phyloP scores from a whole-genome alignment of 441 rosid genomes.

The Bruguiera hainesii region DNA sequence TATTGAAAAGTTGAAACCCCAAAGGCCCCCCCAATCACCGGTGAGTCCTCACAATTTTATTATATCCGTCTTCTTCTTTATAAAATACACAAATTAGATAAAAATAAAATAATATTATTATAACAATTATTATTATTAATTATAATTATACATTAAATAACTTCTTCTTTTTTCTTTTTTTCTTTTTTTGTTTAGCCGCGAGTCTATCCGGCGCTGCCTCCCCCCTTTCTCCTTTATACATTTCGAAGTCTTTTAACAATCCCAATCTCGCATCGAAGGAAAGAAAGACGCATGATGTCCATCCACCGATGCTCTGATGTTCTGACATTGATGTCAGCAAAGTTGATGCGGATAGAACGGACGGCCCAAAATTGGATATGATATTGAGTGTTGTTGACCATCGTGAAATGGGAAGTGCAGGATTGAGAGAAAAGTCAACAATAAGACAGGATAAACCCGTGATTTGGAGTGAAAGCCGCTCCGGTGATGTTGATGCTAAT shows the following conservation, averaged over 20 bases:
- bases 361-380: slow-evolving; percentile 7
- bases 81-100: too few relatives aligned
- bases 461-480: too few relatives aligned
- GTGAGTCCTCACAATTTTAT: background rate
- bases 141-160: too few relatives aligned
- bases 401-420: background rate
- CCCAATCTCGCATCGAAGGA: background rate
- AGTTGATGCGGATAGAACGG: background rate
- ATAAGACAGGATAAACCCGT: background rate
- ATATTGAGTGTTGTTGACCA: background rate
- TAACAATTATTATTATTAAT: too few relatives aligned
- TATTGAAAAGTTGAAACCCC: background rate
- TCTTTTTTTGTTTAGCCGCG: too few relatives aligned
- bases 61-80: too few relatives aligned
- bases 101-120: too few relatives aligned
- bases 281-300: background rate
- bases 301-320: background rate
- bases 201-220: too few relatives aligned
- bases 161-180: too few relatives aligned
- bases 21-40: background rate
- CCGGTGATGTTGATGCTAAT: background rate
- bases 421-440: slow-evolving; percentile 1
- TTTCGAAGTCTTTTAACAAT: too few relatives aligned
- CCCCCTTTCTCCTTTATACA: too few relatives aligned
- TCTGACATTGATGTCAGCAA: slow-evolving; percentile 10